Evolutionary conservation across 2,329 filamentous ascomycete genomes (phyloP), one percentile per base, ranked within the genome.

Genomic region (Diplodia sapinea): DNA sequence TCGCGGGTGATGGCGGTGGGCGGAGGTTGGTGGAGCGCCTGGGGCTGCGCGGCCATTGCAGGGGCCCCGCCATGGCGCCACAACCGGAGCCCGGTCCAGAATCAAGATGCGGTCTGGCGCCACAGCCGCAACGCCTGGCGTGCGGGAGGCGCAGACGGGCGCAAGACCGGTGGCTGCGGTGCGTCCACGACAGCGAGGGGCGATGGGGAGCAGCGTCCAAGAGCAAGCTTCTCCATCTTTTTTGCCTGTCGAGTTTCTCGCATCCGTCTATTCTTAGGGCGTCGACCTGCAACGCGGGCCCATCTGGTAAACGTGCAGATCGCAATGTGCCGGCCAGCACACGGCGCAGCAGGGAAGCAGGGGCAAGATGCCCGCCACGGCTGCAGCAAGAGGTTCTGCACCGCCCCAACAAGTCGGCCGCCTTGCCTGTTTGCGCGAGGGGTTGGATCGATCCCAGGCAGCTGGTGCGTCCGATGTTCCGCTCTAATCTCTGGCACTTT

Each of bases 401-500:
- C 31, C 40, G 23, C 36, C 57, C 40, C 57, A 62, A 62, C 57
- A 20, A 33, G 49, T 49, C 13, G 8, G 12, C 40, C 40, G 38
- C 23, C 40, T 11, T 2, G n/a, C 33, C 17, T 43, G 56, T 29
- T 5, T 3, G 17, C 36, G 13, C 31, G 56, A 43, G 56, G 36
- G 31, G 31, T 20, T 31, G 23, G 23, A 26, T 56, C 56, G n/a
- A n/a, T n/a, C n/a, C 56, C 56, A n/a, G 5, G 20, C 56, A 43
- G 38, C 38, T 59, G 56, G 56, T n/a, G 36, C 56, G 47, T 47
- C 56, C 56, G 38, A 43, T 47, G 43, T 59, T 59, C 56, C 56
- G 56, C 43, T 47, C 33, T 23, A 59, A 47, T 59, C 38, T 59
- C 23, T 31, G 38, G 33, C 56, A 13, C 8, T 36, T 36, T 15